Evolutionary conservation across 148 eudicot species (phyloP).

Genomic region (Fallopia convolvulus): DNA sequence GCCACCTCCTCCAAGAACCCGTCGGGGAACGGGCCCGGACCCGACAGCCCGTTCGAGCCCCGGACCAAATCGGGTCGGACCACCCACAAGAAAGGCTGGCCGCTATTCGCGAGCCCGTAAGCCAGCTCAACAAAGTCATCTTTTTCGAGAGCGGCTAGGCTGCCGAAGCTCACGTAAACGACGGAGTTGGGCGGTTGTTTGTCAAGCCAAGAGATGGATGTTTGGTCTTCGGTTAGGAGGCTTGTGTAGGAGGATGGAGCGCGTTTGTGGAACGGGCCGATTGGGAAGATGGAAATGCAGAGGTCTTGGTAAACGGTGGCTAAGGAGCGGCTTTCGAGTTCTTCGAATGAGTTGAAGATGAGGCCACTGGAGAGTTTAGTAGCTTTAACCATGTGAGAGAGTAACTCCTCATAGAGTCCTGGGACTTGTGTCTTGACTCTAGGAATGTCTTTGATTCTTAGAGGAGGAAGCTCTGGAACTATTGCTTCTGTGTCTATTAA

Average conservation of each 20-base stretch:
- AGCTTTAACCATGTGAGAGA: conserved; percentile 11
- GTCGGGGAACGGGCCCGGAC: neutral
- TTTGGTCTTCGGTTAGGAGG: conserved; percentile 5
- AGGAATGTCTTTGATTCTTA: conserved; percentile 12
- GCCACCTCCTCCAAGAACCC: conserved; percentile 6
- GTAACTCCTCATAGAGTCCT: neutral
- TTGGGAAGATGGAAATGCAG: conserved; percentile 10
- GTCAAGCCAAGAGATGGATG: conserved; percentile 35
- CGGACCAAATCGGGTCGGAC: conserved; percentile 7
- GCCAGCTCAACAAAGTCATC: conserved; percentile 33
- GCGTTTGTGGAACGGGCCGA: conserved; percentile 11
- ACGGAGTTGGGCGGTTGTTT: conserved; percentile 30
- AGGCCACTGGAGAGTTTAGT: neutral
- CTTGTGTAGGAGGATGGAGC: neutral
- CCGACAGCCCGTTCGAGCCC: neutral
- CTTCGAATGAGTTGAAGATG: conserved; percentile 15
- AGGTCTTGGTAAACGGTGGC: conserved; percentile 9
- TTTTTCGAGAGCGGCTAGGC: conserved; percentile 28
- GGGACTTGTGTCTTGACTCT: neutral
- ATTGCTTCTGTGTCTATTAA: conserved; percentile 7
- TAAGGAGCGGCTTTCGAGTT: conserved; percentile 7
- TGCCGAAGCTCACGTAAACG: conserved; percentile 48
- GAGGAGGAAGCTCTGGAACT: conserved; percentile 5
- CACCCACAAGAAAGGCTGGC: conserved; percentile 49
- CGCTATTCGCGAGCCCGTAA: conserved; percentile 39